Conservation (phyloP, 495 filamentous ascomycete genomes). For the Hypoxylon rickii region DNA sequence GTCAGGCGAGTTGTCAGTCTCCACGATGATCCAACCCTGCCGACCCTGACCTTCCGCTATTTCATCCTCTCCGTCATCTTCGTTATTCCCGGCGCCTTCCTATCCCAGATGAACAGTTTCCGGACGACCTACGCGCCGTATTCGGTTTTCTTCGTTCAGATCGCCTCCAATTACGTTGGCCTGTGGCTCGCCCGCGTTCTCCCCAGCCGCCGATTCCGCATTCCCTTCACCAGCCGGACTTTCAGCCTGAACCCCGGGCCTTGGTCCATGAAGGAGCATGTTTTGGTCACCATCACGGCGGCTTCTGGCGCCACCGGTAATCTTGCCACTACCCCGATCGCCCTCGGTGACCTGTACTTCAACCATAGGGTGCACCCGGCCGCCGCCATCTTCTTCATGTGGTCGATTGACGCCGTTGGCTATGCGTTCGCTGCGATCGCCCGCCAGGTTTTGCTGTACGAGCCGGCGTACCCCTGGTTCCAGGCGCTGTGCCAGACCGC, state of each 20-base stretch:
- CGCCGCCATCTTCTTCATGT: conserved; percentile 62
- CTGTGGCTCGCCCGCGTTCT: conserved; percentile 56
- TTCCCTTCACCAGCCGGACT: conserved; percentile 54
- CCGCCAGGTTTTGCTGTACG: conserved; percentile 57
- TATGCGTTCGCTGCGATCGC: conserved; percentile 61
- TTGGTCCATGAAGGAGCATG: conserved; percentile 63
- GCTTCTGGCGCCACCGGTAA: conserved; percentile 60
- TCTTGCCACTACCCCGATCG: conserved; percentile 54
- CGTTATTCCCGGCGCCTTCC: conserved; percentile 57
- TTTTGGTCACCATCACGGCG: conserved; percentile 58
- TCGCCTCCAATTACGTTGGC: conserved; percentile 59
- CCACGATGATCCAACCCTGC: conserved; percentile 55
- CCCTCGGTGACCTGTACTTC: conserved; percentile 59
- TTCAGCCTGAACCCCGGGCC: conserved; percentile 61
- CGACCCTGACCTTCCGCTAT: conserved; percentile 61
- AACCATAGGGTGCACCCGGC: conserved; percentile 53
- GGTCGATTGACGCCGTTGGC: conserved; percentile 58
- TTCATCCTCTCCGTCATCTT: conserved; percentile 58
- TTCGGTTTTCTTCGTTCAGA: conserved; percentile 63
- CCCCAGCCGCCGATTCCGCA: conserved; percentile 49
- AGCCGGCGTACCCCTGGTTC: conserved; percentile 59
- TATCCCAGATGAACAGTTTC: conserved; percentile 58
- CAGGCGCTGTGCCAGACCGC: conserved; percentile 58
- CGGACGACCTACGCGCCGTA: conserved; percentile 60
- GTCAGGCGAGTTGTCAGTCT: conserved; percentile 59